Evolutionary conservation across 2,329 filamentous ascomycete species (phyloP).

Genomic region (Colletotrichum agaves): DNA sequence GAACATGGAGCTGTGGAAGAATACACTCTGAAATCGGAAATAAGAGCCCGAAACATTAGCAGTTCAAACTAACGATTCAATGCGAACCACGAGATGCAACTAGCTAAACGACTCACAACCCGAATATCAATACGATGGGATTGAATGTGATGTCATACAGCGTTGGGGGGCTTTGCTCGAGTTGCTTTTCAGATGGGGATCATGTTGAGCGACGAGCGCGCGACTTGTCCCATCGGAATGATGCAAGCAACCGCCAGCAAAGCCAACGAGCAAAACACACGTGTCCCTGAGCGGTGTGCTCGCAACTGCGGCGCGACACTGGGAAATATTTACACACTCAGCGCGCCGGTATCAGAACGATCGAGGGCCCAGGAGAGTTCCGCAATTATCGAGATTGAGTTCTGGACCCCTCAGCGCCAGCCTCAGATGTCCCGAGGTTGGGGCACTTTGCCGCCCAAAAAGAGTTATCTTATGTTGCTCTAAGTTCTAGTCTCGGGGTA

Average conservation of each 20-base stretch:
- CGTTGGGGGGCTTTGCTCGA: neutral
- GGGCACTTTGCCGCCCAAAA: neutral
- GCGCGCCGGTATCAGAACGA: neutral
- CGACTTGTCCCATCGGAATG: neutral
- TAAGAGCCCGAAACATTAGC: neutral
- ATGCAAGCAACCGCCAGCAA: neutral
- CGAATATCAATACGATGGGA: neutral
- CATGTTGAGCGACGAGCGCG: neutral
- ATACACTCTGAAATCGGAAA: neutral
- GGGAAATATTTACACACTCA: neutral
- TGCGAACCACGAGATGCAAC: conserved; percentile 18
- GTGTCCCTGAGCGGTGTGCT: conserved; percentile 1
- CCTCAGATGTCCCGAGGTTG: neutral
- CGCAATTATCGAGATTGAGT: conserved; percentile 9
- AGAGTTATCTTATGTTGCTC: neutral
- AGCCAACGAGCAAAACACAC: neutral
- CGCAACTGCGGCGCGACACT: neutral
- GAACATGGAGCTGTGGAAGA: neutral
- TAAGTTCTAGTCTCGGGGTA: neutral
- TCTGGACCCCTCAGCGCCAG: conserved; percentile 3
- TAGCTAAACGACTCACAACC: conserved; percentile 27
- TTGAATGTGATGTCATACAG: neutral
- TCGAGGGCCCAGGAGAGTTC: neutral
- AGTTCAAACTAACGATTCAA: conserved; percentile 7
- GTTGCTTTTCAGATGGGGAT: neutral